phyloP scores from a whole-genome alignment of 495 filamentous ascomycete species.

The Penicillium angulare region DNA sequence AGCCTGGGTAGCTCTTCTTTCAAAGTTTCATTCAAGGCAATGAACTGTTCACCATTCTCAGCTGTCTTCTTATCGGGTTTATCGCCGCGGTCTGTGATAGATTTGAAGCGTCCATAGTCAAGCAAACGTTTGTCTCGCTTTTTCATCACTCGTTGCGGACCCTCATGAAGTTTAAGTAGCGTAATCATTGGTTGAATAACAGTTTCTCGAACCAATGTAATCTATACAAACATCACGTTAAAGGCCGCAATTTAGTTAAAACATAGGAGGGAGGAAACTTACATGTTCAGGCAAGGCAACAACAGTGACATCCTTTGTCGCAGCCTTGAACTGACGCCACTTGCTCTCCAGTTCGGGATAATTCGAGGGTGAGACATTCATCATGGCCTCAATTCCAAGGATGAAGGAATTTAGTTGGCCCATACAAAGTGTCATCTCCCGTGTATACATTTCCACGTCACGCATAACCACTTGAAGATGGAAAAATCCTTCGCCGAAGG shows the following conservation, averaged over 20 bases:
- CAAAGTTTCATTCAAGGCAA: conserved; percentile 84
- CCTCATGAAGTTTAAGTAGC: conserved; percentile 75
- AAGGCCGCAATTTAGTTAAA: conserved; percentile 2
- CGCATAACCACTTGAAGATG: conserved; percentile 85
- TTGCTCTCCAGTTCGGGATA: conserved; percentile 84
- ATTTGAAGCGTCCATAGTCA: conserved; percentile 82
- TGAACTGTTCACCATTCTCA: conserved; percentile 81
- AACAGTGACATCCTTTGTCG: conserved; percentile 75
- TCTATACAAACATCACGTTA: conserved; percentile 40
- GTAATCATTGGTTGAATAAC: conserved; percentile 86
- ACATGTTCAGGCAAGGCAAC: conserved; percentile 83
- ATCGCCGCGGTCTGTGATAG: conserved; percentile 72
- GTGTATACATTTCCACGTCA: conserved; percentile 85
- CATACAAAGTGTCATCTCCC: conserved; percentile 65
- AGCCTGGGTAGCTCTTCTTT: conserved; percentile 91
- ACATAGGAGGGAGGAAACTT: conserved; percentile 36
- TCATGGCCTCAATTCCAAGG: conserved; percentile 63
- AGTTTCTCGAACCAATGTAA: conserved; percentile 70
- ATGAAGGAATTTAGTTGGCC: conserved; percentile 70
- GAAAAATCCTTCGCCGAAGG: conserved; percentile 83
- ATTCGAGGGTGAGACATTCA: conserved; percentile 58
- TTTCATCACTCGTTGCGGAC: conserved; percentile 80
- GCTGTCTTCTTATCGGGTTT: conserved; percentile 77
- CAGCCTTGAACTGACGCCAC: conserved; percentile 82
- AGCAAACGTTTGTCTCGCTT: conserved; percentile 87